phyloP scores from a whole-genome alignment of 2,329 filamentous ascomycete genomes.

The Phialophora expanda region DNA sequence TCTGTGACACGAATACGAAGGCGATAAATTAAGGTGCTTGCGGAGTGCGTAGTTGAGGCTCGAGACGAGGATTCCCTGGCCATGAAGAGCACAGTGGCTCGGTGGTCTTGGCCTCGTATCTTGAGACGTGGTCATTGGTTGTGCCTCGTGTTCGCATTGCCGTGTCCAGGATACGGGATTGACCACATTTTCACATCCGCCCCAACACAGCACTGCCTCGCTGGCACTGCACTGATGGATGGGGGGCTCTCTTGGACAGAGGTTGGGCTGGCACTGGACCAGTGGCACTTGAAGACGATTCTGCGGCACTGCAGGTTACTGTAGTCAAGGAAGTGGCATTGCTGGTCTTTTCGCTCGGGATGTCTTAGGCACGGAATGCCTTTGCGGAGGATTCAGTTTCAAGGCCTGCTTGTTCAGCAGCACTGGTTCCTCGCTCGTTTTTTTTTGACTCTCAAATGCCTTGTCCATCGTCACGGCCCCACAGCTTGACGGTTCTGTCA shows the following conservation, averaged over 20 bases:
- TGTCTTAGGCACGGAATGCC: too few species aligned
- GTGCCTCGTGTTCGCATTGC: not conserved
- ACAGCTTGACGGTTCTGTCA: slow-evolving; percentile 93
- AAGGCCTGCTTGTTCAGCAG: not conserved
- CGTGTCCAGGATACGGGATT: not conserved
- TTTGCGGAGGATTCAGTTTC: not conserved
- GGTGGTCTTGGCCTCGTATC: not conserved
- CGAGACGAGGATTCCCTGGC: not conserved
- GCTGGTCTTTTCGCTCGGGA: not conserved
- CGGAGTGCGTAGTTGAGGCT: not conserved
- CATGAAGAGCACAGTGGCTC: not conserved
- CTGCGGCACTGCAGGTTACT: not conserved
- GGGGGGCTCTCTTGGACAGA: too few species aligned
- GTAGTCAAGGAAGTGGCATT: not conserved
- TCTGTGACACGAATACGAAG: too few species aligned
- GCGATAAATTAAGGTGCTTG: not conserved
- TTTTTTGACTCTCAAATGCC: slow-evolving; percentile 31
- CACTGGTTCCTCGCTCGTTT: not conserved
- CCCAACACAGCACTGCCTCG: not conserved
- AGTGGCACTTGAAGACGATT: not conserved
- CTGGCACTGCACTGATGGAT: not conserved
- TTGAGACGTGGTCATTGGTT: not conserved
- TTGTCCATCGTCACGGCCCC: slow-evolving; percentile 81
- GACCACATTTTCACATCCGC: not conserved
- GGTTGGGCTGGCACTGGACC: not conserved